A percentile compares a stretch with the other conserved stretches of the same genome.
Evolutionary conservation across 257 asterid species (phyloP).

Genomic region (Datura wrightii): DNA sequence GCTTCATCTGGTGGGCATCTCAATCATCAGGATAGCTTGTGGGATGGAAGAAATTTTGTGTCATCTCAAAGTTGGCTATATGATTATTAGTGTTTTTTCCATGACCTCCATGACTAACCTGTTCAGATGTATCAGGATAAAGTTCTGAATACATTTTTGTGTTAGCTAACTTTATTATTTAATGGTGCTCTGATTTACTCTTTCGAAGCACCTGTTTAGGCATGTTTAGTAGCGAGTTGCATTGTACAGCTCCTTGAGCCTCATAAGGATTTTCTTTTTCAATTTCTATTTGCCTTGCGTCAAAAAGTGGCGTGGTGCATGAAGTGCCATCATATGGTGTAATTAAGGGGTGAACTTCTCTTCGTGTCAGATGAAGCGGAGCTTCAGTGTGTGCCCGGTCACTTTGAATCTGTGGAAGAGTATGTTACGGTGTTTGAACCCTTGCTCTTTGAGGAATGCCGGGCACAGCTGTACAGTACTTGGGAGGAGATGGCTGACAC

Average conservation of each 20-base stretch:
- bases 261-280: neutral
- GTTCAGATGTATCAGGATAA: conserved; percentile 8
- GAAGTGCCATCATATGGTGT: neutral
- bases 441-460: conserved; percentile 96
- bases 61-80: conserved; percentile 37
- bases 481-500: conserved; percentile 92
- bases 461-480: conserved; percentile 89
- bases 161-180: conserved; percentile 3
- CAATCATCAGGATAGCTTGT: conserved; percentile 42
- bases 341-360: conserved; percentile 34
- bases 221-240: conserved; percentile 22
- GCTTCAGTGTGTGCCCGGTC: conserved; percentile 91
- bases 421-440: conserved; percentile 95
- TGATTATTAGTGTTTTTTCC: conserved; percentile 11
- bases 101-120: conserved; percentile 3
- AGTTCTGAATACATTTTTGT: neutral
- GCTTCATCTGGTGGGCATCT: conserved; percentile 55
- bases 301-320: conserved; percentile 20
- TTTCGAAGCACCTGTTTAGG: neutral
- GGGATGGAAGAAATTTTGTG: conserved; percentile 48
- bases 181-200: neutral
- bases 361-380: conserved; percentile 82
- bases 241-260: conserved; percentile 26
- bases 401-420: conserved; percentile 91
- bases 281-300: neutral